phyloP scores from a whole-genome alignment of 306 rosid species.

The Prunus davidiana region DNA sequence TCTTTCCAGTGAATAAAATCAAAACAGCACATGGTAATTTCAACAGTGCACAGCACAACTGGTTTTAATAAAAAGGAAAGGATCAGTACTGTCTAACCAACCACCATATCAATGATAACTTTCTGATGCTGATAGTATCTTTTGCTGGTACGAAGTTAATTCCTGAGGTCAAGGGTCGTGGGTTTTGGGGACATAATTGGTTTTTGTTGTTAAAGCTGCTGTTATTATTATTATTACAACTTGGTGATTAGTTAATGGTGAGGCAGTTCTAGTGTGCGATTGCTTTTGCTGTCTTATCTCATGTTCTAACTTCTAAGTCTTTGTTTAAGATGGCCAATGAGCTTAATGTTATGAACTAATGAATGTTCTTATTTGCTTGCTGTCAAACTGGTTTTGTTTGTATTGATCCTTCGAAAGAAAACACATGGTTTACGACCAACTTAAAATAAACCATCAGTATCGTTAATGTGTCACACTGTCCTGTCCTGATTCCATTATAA shows the following conservation, averaged over 20 bases:
- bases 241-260: neutral
- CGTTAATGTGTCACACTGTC: neutral
- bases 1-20: too few relatives aligned
- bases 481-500: neutral
- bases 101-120: neutral
- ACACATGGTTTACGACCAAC: neutral
- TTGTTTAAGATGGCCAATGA: neutral
- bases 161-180: neutral
- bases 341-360: neutral
- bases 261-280: neutral
- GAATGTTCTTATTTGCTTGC: neutral
- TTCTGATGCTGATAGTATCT: neutral
- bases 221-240: neutral
- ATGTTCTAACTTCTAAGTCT: neutral
- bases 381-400: neutral
- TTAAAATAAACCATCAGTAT: neutral
- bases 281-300: neutral
- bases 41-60: too few relatives aligned
- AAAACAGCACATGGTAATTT: too few relatives aligned
- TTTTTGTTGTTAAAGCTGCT: neutral
- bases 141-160: neutral
- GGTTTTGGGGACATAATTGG: neutral
- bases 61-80: neutral
- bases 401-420: neutral
- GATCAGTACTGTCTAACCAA: neutral